Percentiles rank a stretch among this genome's conserved stretches.
Conservation (phyloP, 2,329 filamentous ascomycete species). For the Rachicladosporium sp. region DNA sequence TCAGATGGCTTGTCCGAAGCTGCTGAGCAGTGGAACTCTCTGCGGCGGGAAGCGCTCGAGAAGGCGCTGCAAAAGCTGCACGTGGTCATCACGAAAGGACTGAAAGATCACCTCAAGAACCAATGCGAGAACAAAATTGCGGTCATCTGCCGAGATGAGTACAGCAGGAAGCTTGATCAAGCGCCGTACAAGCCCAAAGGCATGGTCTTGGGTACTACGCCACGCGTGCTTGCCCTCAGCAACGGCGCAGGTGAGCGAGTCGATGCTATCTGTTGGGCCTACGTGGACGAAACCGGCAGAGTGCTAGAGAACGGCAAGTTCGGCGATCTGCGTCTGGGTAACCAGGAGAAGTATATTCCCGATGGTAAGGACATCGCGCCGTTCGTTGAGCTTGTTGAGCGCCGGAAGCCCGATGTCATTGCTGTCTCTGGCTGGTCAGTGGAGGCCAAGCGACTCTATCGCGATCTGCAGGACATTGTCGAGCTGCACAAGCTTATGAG, state of each 20-base stretch:
- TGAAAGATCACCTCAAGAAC: constrained; percentile 87
- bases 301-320: constrained; percentile 85
- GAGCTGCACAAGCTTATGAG: constrained; percentile 65
- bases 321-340: constrained; percentile 56
- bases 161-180: constrained; percentile 81
- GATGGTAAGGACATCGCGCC: constrained; percentile 53
- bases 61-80: constrained; percentile 71
- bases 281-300: constrained; percentile 83
- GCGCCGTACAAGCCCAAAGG: constrained; percentile 92
- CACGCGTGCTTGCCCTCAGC: constrained; percentile 75
- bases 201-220: constrained; percentile 75
- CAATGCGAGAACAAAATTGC: constrained; percentile 89
- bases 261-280: constrained; percentile 81
- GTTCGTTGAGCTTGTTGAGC: constrained; percentile 67
- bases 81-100: constrained; percentile 72
- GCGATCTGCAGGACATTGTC: constrained; percentile 68
- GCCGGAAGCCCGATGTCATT: constrained; percentile 77
- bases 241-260: constrained; percentile 70
- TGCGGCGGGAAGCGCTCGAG: constrained; percentile 76
- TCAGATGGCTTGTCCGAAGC: constrained; percentile 93
- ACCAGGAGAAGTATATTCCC: constrained; percentile 53
- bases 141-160: constrained; percentile 78
- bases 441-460: constrained; percentile 72
- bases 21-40: constrained; percentile 86
- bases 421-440: constrained; percentile 80